Conservation (phyloP, 2,329 filamentous ascomycete species). For the Ophiostoma populinum region DNA sequence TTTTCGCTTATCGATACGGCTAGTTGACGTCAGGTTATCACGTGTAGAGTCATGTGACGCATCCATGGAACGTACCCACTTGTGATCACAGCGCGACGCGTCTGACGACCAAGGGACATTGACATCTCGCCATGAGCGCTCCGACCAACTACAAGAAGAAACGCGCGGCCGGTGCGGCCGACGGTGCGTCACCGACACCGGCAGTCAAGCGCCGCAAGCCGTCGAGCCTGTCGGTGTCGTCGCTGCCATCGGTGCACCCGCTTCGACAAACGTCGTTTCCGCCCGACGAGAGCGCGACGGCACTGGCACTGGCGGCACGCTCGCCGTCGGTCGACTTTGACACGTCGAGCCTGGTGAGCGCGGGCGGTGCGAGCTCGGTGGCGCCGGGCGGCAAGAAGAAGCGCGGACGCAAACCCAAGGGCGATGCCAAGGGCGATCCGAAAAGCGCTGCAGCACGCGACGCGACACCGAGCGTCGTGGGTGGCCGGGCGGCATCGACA, state of each 20-base stretch:
- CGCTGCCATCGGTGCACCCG: slow-evolving; percentile 39
- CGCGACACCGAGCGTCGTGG: slow-evolving; percentile 22
- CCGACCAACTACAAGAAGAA: slow-evolving; percentile 29
- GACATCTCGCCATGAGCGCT: background rate
- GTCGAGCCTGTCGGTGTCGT: slow-evolving; percentile 41
- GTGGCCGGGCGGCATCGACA: slow-evolving; percentile 27
- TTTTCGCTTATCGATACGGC: slow-evolving; percentile 1
- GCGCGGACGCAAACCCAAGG: too few relatives aligned
- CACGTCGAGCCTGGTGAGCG: slow-evolving; percentile 37
- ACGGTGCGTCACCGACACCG: slow-evolving; percentile 30
- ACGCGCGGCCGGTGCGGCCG: slow-evolving; percentile 36
- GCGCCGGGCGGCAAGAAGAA: slow-evolving; percentile 35
- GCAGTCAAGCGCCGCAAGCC: slow-evolving; percentile 53
- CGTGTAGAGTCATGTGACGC: too few relatives aligned
- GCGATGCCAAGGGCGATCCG: too few relatives aligned
- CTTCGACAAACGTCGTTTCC: slow-evolving; percentile 71
- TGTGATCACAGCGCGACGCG: too few relatives aligned
- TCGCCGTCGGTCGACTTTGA: slow-evolving; percentile 53
- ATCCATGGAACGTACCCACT: too few relatives aligned
- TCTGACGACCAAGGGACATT: background rate
- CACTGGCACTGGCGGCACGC: slow-evolving; percentile 35
- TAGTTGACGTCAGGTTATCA: background rate
- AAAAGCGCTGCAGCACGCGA: slow-evolving; percentile 38
- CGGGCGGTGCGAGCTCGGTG: slow-evolving; percentile 21
- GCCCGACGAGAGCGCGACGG: too few relatives aligned